Evolutionary conservation across 169 alveolate species (phyloP), one percentile per base, ranked within the genome.

Genomic region (Plasmodium fragile): DNA sequence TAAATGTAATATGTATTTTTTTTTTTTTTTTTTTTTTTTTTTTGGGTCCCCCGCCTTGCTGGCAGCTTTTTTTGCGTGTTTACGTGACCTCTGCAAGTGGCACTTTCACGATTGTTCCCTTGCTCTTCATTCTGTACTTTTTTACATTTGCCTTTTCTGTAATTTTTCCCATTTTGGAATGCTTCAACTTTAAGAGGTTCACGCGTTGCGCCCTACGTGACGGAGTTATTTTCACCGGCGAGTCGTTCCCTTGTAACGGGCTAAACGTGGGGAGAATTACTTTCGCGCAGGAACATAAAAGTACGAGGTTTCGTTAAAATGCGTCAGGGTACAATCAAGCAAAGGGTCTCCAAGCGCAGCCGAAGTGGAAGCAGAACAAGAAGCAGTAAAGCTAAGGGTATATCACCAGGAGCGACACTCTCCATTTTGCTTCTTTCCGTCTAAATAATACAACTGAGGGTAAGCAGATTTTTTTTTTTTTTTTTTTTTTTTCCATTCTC

Each of bases 231-330:
- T 65, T 65, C 36, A 25, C n/a, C 75, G 36, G 11, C 36, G 13
- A 65, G 36, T 2, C 34, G 30, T 0, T 11, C 75, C 75, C 75
- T 28, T 25, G 41, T 25, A 18, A 65, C n/a, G 13, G 13, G 75
- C n/a, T n/a, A 25, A 28, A 65, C 75, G 75, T 25, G 34, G 41
- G 39, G 75, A 65, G n/a, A 65, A 22, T 65, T 22, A 65, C 18
- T 18, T 65, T 22, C 28, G 75, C 75, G 75, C n/a, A 65, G 36
- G 75, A 65, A 65, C 75, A n/a, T 22, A 65, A 65, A 65, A 65
- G 18, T 65, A 25, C 4, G 13, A 65, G 8, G 30, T 28, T 65
- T 65, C n/a, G 6, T 65, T 65, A 65, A 49, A 49, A 49, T 49
- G 59, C 59, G 59, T 49, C 22, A 13, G 59, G 22, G 59, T 11